Percentiles rank a stretch among this genome's conserved stretches.
phyloP scores from a whole-genome alignment of 305 asterid species.

The Caryopteris hybrid region DNA sequence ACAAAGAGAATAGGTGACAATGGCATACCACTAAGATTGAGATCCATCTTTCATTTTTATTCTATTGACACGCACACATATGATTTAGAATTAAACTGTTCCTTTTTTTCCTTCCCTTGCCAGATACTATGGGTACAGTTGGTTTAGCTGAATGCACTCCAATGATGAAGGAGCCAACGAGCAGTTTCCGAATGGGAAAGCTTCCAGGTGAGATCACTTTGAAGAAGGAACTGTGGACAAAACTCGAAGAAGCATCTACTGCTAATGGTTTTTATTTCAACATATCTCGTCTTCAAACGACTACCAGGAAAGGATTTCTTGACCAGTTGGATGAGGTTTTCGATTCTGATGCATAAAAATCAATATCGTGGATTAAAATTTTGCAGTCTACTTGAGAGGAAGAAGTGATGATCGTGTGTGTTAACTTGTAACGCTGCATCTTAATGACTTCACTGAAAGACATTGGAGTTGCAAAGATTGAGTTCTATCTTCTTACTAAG shows the following conservation, averaged over 20 bases:
- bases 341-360: conserved; percentile 21
- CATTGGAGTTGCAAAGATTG: background rate
- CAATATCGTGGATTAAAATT: background rate
- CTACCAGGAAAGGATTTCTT: conserved; percentile 54
- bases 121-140: conserved; percentile 33
- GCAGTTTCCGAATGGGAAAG: conserved; percentile 47
- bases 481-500: too few relatives aligned
- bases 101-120: background rate
- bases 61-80: background rate
- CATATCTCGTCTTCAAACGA: conserved; percentile 22
- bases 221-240: conserved; percentile 83
- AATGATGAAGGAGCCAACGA: conserved; percentile 45
- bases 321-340: conserved; percentile 71
- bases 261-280: conserved; percentile 31
- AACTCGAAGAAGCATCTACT: conserved; percentile 75
- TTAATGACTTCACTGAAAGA: background rate
- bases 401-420: background rate
- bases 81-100: background rate
- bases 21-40: conserved; percentile 14
- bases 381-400: background rate
- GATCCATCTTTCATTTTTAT: conserved; percentile 8
- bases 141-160: conserved; percentile 60
- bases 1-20: conserved; percentile 16
- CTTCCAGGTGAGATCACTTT: conserved; percentile 93
- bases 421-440: background rate